Evolutionary conservation across 768 basidiomycete genomes (phyloP), one percentile per base, ranked within the genome.

Genomic region (Cyclocybe aegerita): DNA sequence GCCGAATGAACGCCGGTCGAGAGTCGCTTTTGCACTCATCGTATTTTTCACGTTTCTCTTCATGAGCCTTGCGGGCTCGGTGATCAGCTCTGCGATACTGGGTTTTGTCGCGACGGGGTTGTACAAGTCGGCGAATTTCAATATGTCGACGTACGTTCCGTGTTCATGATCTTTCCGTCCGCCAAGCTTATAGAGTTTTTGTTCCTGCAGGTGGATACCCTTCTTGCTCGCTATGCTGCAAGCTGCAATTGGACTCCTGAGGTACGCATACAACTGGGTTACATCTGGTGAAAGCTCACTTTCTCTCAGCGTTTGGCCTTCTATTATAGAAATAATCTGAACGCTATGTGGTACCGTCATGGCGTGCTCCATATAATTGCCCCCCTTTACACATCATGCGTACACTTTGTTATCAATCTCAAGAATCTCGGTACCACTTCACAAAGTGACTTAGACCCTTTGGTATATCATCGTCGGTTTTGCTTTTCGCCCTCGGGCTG

Each of bases 91-190:
- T 9, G 75, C 74, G 4, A 66, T 80, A 5, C 52, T 78, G 33
- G 76, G 77, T 1, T 76, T 75, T 48, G 61, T 69, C n/a, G 61
- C 72, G n/a, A 69, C 69, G 33, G 78, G 73, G 8, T 52, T 81
- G 32, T 81, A 69, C 60, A 68, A 67, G 48, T 69, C 78, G 0
- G 77, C 63, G 11, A 58, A 70, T 40, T 79, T 75, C 41, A 70
- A 76, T 46, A 77, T 81, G 74, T 80, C 78, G 15, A 79, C 79
- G 74, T 79, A 57, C 36, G 75, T 63, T 49, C 44, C 49, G 40
- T 32, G 15, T 48, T 16, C 9, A 38, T 49, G 41, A 16, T 46
- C 4, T 32, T 16, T 56, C 32, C 33, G 7, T 23, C 38, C 30
- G 17, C 17, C 32, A 43, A 4, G 34, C 23, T 52, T 39, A 39